A percentile compares a stretch with the other conserved stretches of the same genome.
phyloP scores from a whole-genome alignment of 116 monocot genomes.

The Posidonia oceanica region DNA sequence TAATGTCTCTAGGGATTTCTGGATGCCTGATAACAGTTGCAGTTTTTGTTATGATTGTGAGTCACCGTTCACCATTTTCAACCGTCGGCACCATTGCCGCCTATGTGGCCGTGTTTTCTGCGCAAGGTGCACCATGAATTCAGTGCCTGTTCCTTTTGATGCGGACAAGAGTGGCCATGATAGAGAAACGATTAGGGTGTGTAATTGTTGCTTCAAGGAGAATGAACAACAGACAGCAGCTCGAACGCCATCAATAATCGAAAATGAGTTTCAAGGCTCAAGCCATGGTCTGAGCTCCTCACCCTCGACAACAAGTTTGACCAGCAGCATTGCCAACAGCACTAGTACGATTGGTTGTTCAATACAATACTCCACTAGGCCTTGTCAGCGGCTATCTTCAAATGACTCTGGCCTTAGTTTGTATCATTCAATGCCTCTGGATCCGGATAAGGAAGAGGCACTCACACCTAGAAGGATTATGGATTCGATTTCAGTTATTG shows the following conservation, averaged over 20 bases:
- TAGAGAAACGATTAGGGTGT: slow-evolving; percentile 52
- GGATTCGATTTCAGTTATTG: slow-evolving; percentile 19
- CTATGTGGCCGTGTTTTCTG: slow-evolving; percentile 88
- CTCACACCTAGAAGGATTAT: slow-evolving; percentile 16
- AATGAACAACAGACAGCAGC: slow-evolving; percentile 22
- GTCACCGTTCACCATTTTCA: slow-evolving; percentile 64
- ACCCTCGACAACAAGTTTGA: slow-evolving; percentile 42
- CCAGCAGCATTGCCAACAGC: slow-evolving; percentile 30
- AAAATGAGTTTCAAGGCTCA: slow-evolving; percentile 9
- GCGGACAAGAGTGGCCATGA: slow-evolving; percentile 19
- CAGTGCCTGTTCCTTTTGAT: slow-evolving; percentile 28
- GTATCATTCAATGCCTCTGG: slow-evolving; percentile 15
- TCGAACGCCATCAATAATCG: not conserved
- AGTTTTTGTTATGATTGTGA: slow-evolving; percentile 91
- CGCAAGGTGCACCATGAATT: slow-evolving; percentile 69
- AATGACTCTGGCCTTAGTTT: slow-evolving; percentile 19
- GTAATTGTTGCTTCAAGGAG: slow-evolving; percentile 87
- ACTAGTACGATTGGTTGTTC: slow-evolving; percentile 22
- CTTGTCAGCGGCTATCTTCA: slow-evolving; percentile 19
- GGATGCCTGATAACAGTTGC: slow-evolving; percentile 90
- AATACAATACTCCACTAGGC: slow-evolving; percentile 17
- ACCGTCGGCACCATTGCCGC: slow-evolving; percentile 83
- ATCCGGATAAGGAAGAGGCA: slow-evolving; percentile 29
- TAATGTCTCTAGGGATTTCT: slow-evolving; percentile 69
- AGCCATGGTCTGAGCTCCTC: slow-evolving; percentile 31